Evolutionary conservation across 805 yeast genomes (phyloP).

Genomic region (Lipomyces spencermartinsiae): DNA sequence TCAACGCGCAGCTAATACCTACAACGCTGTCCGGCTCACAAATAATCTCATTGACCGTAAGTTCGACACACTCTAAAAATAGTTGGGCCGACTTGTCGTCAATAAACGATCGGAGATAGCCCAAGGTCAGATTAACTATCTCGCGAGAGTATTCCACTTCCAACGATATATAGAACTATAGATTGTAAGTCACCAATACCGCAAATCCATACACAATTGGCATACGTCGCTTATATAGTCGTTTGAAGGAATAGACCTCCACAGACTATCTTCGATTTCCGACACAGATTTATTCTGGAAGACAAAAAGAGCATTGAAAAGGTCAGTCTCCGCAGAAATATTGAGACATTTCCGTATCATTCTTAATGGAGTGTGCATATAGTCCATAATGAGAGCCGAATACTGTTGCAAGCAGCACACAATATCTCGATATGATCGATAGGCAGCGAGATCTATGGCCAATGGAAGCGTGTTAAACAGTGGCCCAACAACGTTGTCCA

Average conservation of each 20-base stretch:
- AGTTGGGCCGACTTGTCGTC: conserved; percentile 7
- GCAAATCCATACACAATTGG: background rate
- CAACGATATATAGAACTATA: conserved; percentile 33
- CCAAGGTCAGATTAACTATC: conserved; percentile 10
- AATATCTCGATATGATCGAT: conserved; percentile 8
- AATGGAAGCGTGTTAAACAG: conserved; percentile 38
- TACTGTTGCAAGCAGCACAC: conserved; percentile 13
- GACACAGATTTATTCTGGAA: conserved; percentile 18
- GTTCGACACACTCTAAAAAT: conserved; percentile 4
- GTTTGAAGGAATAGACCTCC: conserved; percentile 12
- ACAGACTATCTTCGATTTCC: conserved; percentile 17
- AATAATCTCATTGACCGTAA: background rate
- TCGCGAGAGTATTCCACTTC: conserved; percentile 21
- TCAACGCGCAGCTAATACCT: background rate
- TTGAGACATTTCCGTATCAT: conserved; percentile 35
- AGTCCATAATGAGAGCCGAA: conserved; percentile 24
- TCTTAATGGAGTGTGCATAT: conserved; percentile 35
- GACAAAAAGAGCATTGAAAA: conserved; percentile 35
- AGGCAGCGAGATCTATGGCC: conserved; percentile 9
- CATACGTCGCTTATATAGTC: conserved; percentile 21
- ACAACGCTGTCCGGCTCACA: background rate
- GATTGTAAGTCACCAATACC: background rate
- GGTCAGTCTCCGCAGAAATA: conserved; percentile 1
- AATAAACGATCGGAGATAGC: conserved; percentile 12
- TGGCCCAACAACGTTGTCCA: conserved; percentile 34